Evolutionary conservation across 257 asterid genomes (phyloP).

Genomic region (Fraxinus cuspidata): DNA sequence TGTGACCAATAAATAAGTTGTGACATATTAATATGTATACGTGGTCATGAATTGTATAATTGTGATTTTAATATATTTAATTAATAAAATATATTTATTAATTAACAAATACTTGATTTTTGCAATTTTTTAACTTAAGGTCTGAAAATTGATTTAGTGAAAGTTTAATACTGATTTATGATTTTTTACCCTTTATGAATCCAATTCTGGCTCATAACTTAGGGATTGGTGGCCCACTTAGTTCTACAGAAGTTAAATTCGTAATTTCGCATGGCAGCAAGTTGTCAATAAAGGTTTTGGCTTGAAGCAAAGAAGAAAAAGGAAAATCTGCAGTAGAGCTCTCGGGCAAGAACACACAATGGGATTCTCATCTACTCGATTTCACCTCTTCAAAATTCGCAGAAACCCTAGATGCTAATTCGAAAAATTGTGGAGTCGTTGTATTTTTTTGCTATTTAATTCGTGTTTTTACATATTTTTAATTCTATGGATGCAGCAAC

Average conservation of each 20-base stretch:
- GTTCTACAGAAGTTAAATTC: conserved; percentile 24
- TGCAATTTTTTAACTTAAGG: no score
- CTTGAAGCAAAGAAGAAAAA: conserved; percentile 11
- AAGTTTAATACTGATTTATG: no score
- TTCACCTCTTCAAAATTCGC: conserved; percentile 49
- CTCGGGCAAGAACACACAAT: conserved; percentile 36
- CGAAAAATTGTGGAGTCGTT: conserved; percentile 1
- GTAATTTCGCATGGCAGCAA: conserved; percentile 40
- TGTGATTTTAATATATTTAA: no score
- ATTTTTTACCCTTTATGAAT: no score
- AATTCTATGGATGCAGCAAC: conserved; percentile 58
- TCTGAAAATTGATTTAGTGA: no score
- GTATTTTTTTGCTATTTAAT: not conserved
- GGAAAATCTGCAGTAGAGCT: conserved; percentile 29
- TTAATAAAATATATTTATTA: no score
- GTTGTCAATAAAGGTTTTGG: conserved; percentile 22
- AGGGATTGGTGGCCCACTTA: no score
- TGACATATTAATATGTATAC: no score
- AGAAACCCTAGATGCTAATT: conserved; percentile 24
- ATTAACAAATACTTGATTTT: no score
- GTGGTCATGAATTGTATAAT: no score
- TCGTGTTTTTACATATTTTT: conserved; percentile 7
- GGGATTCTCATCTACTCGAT: conserved; percentile 44
- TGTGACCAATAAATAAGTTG: no score
- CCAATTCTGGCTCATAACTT: no score